A percentile compares a stretch with the other conserved stretches of the same genome.
Conservation (phyloP, 2,329 filamentous ascomycete species). For the Microdochium trichocladiopsis region DNA sequence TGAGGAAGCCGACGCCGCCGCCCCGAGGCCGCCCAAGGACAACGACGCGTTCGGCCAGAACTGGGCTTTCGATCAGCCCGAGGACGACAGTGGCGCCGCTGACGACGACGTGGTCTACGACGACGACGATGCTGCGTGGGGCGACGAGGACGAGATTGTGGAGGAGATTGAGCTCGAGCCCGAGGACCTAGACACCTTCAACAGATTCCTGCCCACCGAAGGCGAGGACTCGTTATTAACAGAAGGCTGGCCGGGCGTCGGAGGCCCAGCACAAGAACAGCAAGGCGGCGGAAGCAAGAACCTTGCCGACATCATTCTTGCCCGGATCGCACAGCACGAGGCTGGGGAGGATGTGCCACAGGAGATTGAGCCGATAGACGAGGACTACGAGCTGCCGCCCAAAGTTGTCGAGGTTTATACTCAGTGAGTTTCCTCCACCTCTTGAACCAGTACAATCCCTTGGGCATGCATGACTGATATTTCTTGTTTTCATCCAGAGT, state of each 20-base stretch:
- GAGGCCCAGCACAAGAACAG: conserved; percentile 30
- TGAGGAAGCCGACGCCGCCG: conserved; percentile 64
- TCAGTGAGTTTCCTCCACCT: conserved; percentile 49
- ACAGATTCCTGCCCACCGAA: conserved; percentile 74
- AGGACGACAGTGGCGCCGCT: conserved; percentile 37
- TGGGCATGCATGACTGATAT: too few species aligned
- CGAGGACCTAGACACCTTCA: conserved; percentile 82
- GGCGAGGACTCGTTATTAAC: conserved; percentile 68
- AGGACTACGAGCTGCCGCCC: conserved; percentile 77
- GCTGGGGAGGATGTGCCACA: conserved; percentile 46
- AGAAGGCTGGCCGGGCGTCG: conserved; percentile 49
- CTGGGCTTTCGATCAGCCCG: conserved; percentile 50
- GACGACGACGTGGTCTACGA: conserved; percentile 62
- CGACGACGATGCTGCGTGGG: conserved; percentile 66
- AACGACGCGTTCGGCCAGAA: conserved; percentile 58
- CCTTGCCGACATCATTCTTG: conserved; percentile 84
- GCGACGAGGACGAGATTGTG: conserved; percentile 67
- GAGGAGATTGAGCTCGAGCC: conserved; percentile 79
- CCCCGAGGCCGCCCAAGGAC: conserved; percentile 29
- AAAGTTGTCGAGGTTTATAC: conserved; percentile 94
- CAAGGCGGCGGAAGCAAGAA: conserved; percentile 59
- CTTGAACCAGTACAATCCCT: neutral
- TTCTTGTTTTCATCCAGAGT: conserved; percentile 44
- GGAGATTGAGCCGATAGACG: conserved; percentile 57
- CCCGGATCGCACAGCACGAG: conserved; percentile 91